Evolutionary conservation across 345 rosid genomes (phyloP), one percentile per base, ranked within the genome.

Genomic region (Moricandia moricandioides): DNA sequence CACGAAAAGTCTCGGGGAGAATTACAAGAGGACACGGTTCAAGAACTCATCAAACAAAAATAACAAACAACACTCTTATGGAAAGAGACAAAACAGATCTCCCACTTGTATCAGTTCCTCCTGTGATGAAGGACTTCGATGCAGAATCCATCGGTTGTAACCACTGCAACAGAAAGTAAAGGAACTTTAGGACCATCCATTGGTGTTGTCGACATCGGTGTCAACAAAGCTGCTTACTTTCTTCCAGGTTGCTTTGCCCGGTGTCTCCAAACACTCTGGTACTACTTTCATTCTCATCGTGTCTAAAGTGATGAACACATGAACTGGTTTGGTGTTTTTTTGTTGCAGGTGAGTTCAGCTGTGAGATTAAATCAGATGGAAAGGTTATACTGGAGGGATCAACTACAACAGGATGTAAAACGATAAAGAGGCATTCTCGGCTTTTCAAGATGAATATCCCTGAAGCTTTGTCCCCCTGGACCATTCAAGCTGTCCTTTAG

Each of bases 151-250:
- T 79, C 73, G 3, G 58, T 78, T 67, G 51, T 56, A 40, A 68
- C 75, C 45, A 78, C 64, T 0, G 96, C 90, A 77, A 85, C 87
- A 70, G 92, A 83, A 7, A 69, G 71, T 4, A 49, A 61, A 73
- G 77, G 80, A 11, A 51, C 39, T 37, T 47, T 67, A n/a, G 86
- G 92, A 55, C 83, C 88, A 60, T 72, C 82, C 31, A 55, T 85
- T 67, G 92, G 96, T 47, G 78, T 74, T 31, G 74, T 85, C n/a
- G 92, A 89, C 81, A 80, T 88, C 17, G 92, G 96, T 30, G 63
- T 83, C 33, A 82, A 83, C 66, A 81, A 84, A 64, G 67, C 49
- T 30, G 90, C 96, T 4, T 88, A 84, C 75, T 79, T 79, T 85
- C 64, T 89, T 88, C 63, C 83, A 75, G 31, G 87, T 85, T 75